Conservation (phyloP, 208 protist genomes). For the Leishmania arabica region DNA sequence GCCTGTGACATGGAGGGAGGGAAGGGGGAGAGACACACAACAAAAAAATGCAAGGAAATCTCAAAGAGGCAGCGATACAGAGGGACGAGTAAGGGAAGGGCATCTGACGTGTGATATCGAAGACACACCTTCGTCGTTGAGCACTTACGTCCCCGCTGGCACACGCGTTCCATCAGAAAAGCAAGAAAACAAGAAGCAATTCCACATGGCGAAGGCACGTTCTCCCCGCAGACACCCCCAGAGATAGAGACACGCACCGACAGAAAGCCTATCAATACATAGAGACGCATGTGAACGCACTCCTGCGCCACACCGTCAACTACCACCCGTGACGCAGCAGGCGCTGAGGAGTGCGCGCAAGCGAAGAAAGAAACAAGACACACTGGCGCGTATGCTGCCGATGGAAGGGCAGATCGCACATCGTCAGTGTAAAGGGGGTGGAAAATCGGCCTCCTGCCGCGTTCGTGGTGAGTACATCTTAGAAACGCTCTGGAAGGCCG, state of each 20-base stretch:
- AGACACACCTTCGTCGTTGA: not conserved
- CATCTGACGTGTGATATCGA: not conserved
- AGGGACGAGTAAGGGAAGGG: not conserved
- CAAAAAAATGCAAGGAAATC: not conserved
- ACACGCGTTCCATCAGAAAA: not conserved
- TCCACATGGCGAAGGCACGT: not conserved
- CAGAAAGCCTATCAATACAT: slow-evolving; percentile 2
- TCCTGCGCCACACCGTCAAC: not conserved
- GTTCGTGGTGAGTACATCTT: slow-evolving; percentile 45
- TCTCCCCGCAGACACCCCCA: not conserved
- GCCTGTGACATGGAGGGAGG: not conserved
- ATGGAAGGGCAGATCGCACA: not conserved
- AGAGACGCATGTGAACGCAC: slow-evolving; percentile 7
- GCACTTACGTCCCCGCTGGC: not conserved
- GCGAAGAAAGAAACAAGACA: not conserved
- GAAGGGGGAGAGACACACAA: not conserved
- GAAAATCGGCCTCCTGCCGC: slow-evolving; percentile 35
- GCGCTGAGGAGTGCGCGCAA: not conserved
- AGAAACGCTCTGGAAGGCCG: slow-evolving; percentile 48
- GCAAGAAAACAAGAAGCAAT: slow-evolving; percentile 15
- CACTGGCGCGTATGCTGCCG: not conserved
- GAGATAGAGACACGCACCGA: not conserved
- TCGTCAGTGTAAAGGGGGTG: slow-evolving; percentile 21
- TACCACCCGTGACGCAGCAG: not conserved
- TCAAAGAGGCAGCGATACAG: not conserved